phyloP scores from a whole-genome alignment of 2,329 filamentous ascomycete genomes.

The Nemania abortiva region DNA sequence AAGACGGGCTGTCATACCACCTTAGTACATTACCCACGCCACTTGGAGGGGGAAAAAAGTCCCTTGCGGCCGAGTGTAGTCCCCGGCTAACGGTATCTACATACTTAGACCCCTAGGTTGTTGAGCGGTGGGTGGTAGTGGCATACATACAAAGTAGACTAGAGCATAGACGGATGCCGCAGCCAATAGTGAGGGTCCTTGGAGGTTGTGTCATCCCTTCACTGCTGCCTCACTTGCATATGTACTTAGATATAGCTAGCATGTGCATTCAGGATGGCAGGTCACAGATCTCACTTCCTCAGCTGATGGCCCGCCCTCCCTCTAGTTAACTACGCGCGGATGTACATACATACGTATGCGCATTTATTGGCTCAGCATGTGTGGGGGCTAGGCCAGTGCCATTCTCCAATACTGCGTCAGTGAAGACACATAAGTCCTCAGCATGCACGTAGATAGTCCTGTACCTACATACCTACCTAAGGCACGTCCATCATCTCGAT shows the following conservation, averaged over 20 bases:
- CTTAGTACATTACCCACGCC: slow-evolving; percentile 14
- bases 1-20: neutral
- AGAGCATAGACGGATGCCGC: neutral
- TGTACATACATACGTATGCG: too few species aligned
- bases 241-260: neutral
- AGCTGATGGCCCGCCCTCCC: slow-evolving; percentile 16
- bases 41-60: slow-evolving; percentile 23
- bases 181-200: slow-evolving; percentile 11
- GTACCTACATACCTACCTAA: neutral
- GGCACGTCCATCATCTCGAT: neutral
- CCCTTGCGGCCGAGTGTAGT: slow-evolving; percentile 26
- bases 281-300: slow-evolving; percentile 14
- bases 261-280: slow-evolving; percentile 14
- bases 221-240: slow-evolving; percentile 33
- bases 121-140: neutral
- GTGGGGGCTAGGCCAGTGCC: slow-evolving; percentile 12
- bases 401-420: neutral
- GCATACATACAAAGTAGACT: neutral
- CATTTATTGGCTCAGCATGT: neutral
- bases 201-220: slow-evolving; percentile 15
- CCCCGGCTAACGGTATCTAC: slow-evolving; percentile 5
- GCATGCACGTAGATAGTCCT: neutral
- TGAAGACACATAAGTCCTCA: neutral
- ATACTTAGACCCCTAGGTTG: neutral
- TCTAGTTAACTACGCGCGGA: neutral